A percentile compares a stretch with the other conserved stretches of the same genome.
These are phyloP conservation scores for Cucurbita ficifolia DNA, from an alignment of 306 rosid genomes.

Conservation along the genomic window DNA sequence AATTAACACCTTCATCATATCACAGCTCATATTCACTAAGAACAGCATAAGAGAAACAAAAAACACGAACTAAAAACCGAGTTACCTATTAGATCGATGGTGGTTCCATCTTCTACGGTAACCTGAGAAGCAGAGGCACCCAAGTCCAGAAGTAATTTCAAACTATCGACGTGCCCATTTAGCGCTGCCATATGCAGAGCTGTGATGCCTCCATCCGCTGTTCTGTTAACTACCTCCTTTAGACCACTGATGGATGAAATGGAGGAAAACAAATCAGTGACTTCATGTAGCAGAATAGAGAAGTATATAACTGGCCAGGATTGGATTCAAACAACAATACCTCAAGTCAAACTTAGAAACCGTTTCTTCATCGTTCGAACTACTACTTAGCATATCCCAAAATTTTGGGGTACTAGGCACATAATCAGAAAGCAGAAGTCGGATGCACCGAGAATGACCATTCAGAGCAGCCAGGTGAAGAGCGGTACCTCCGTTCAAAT, in stretches of 20 bases:
- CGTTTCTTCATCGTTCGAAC: conserved; percentile 20
- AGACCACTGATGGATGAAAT: conserved; percentile 39
- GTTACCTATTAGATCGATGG: conserved; percentile 82
- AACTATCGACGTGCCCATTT: conserved; percentile 75
- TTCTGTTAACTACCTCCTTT: conserved; percentile 44
- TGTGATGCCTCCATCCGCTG: conserved; percentile 95
- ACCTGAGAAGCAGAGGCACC: conserved; percentile 71
- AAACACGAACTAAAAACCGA: background rate
- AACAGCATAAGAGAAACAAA: background rate
- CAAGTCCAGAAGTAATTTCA: conserved; percentile 78
- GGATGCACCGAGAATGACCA: conserved; percentile 85
- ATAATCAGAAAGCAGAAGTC: conserved; percentile 67
- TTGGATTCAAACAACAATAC: conserved; percentile 27
- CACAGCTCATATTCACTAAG: background rate
- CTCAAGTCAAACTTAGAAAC: conserved; percentile 42
- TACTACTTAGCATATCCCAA: conserved; percentile 34
- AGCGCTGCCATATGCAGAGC: conserved; percentile 96
- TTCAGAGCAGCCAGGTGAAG: conserved; percentile 91
- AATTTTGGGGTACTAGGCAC: conserved; percentile 64
- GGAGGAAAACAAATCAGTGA: conserved; percentile 9
- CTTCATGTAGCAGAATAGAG: background rate
- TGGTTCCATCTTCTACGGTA: conserved; percentile 86
- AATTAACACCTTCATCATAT: background rate
- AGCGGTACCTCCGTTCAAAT: conserved; percentile 92
- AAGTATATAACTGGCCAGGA: background rate